Evolutionary conservation across 139 green algal species (phyloP), one percentile per base, ranked within the genome.

Genomic region (Chlamydomonas sp.): DNA sequence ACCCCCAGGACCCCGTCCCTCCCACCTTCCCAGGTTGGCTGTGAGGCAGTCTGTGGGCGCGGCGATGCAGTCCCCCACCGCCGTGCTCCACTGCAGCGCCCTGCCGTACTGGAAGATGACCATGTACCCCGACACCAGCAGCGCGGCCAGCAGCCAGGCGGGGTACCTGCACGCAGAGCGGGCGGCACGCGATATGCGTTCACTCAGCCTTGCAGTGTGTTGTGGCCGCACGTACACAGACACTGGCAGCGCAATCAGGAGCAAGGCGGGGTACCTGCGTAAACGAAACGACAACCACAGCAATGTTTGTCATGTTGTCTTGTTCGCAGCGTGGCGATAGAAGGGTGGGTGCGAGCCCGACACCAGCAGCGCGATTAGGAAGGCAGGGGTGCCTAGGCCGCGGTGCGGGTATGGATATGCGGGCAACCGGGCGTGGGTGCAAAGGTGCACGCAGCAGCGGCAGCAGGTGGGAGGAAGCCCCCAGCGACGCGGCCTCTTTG

Each of bases 51-150:
- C 17, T 0, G 31, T 31, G 4, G 74, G 83, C 73, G 76, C 74
- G 58, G 59, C 0, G 17, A 88, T 58, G 83, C 83, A 88, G 63
- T 88, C 63, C 0, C 49, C 16, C 18, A 83, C 1, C 31, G 59
- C 4, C 59, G 16, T 8, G 6, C 49, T 77, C 84, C 84, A 88
- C 16, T 63, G 31, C 75, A 88, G 75, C 16, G 84, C 84, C 3
- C 66, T 57, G 49, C 10, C 84, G 84, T 78, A 88, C 49, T 88
- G 74, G 84, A 88, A 83, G 63, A 83, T 62, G 49, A 88, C 57
- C 64, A 88, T 82, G 84, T 88, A 88, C 49, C 18, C 75, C 0
- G 84, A 88, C 64, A 88, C 84, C 84, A 83, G 73, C 63, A 88
- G 84, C 84, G 75, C 84, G 17, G 84, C 84, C 9, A 88, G 75